Conservation (phyloP, 371 early-diverging fungal genomes). For the Massospora cicadina region DNA sequence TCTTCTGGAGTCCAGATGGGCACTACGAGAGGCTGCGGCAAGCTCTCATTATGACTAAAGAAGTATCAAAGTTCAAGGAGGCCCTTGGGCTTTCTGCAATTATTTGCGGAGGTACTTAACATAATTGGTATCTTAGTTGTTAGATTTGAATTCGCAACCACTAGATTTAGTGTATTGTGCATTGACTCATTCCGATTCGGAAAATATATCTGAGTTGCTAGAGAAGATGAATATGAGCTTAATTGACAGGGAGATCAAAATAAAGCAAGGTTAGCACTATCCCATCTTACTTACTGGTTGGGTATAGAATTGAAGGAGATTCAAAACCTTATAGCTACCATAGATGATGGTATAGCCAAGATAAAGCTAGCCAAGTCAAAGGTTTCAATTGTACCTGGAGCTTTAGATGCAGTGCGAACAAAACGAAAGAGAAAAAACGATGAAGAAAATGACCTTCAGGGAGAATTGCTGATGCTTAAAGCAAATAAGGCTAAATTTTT, state of each 20-base stretch:
- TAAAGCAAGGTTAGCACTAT: too few relatives aligned
- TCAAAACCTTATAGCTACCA: background rate
- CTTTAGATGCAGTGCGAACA: background rate
- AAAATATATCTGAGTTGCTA: background rate
- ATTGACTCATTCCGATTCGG: background rate
- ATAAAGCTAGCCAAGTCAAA: background rate
- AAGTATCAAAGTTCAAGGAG: background rate
- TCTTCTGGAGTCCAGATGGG: background rate
- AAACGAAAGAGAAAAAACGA: too few relatives aligned
- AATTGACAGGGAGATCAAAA: too few relatives aligned
- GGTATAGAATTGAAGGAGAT: background rate
- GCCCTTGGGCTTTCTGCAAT: background rate
- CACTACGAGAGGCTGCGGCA: background rate
- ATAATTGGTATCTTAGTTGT: background rate
- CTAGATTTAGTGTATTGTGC: background rate
- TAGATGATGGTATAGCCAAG: background rate
- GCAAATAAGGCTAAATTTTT: background rate
- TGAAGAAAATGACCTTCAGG: too few relatives aligned
- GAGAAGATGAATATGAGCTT: background rate
- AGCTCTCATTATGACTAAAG: background rate
- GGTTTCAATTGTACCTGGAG: background rate
- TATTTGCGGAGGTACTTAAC: background rate
- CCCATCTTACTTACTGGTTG: too few relatives aligned
- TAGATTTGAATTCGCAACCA: constrained; percentile 7
- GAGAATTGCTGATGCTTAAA: too few relatives aligned